Evolutionary conservation across 805 yeast species (phyloP).

Genomic region (Kuraishia cidri): DNA sequence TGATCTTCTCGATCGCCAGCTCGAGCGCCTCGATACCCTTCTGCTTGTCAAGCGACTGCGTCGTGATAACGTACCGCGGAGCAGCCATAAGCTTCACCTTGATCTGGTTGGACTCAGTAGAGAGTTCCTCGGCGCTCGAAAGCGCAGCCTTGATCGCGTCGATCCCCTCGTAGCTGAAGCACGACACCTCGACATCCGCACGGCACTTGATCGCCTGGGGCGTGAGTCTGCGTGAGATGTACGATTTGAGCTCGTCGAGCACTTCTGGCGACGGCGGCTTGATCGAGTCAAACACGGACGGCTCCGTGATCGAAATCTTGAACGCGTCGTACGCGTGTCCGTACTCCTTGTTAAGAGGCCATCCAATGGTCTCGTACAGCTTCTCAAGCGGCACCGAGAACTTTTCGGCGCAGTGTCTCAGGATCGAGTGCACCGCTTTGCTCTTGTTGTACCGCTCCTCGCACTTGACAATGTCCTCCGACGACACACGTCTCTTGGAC

Average conservation of each 20-base stretch:
- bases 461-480: conserved; percentile 94
- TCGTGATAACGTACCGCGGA: conserved; percentile 88
- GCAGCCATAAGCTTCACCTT: conserved; percentile 96
- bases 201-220: conserved; percentile 97
- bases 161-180: conserved; percentile 95
- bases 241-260: conserved; percentile 74
- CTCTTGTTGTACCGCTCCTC: conserved; percentile 96
- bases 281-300: conserved; percentile 76
- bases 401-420: conserved; percentile 97
- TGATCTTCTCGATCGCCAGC: conserved; percentile 71
- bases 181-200: conserved; percentile 97
- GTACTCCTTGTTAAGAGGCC: conserved; percentile 93
- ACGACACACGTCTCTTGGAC: conserved; percentile 95
- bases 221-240: conserved; percentile 88
- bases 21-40: conserved; percentile 77
- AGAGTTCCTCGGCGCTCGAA: conserved; percentile 73
- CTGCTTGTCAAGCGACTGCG: conserved; percentile 86
- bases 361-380: conserved; percentile 82
- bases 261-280: conserved; percentile 65
- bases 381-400: conserved; percentile 81
- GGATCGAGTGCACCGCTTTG: conserved; percentile 95
- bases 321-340: conserved; percentile 98
- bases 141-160: conserved; percentile 92
- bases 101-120: conserved; percentile 80
- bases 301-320: conserved; percentile 90